These are phyloP conservation scores for Cyclotella baltica DNA, from an alignment of 108 stramenopile genomes.

Conservation along the genomic window DNA sequence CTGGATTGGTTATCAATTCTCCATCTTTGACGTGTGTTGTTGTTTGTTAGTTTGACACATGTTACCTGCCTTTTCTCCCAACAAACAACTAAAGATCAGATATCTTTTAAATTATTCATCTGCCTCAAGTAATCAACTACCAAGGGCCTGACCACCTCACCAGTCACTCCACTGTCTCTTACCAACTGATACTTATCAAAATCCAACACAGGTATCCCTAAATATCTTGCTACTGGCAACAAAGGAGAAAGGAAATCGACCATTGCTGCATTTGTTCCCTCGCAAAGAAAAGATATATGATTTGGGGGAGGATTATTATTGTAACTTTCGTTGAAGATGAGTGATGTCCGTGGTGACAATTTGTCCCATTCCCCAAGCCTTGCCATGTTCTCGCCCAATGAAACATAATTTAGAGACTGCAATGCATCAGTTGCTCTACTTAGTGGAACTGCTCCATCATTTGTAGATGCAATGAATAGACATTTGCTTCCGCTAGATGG, in stretches of 20 bases:
- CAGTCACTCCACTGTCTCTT: constrained; percentile 61
- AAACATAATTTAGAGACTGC: constrained; percentile 31
- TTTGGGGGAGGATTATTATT: constrained; percentile 65
- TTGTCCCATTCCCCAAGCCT: constrained; percentile 13
- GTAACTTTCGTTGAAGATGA: constrained; percentile 58
- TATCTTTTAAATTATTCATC: not conserved
- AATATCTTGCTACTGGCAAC: constrained; percentile 67
- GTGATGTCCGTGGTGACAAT: constrained; percentile 44
- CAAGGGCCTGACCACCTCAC: constrained; percentile 61
- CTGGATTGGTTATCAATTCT: too few relatives aligned
- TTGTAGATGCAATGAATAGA: constrained; percentile 50
- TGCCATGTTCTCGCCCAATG: constrained; percentile 18
- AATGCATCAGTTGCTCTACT: constrained; percentile 37
- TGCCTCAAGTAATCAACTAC: constrained; percentile 64
- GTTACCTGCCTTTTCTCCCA: too few relatives aligned
- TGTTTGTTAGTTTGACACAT: too few relatives aligned
- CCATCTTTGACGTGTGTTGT: too few relatives aligned
- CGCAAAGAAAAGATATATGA: constrained; percentile 81
- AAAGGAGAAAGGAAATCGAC: constrained; percentile 75
- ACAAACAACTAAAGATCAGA: not conserved
- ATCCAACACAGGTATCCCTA: constrained; percentile 75
- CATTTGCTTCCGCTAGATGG: constrained; percentile 33
- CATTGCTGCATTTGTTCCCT: constrained; percentile 79
- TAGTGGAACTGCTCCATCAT: constrained; percentile 65
- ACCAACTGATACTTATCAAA: constrained; percentile 73